Percentiles rank a stretch among this genome's conserved stretches.
These are phyloP conservation scores for Monosporascus sp. DNA, from an alignment of 2,329 filamentous ascomycete species.

Conservation along the genomic window DNA sequence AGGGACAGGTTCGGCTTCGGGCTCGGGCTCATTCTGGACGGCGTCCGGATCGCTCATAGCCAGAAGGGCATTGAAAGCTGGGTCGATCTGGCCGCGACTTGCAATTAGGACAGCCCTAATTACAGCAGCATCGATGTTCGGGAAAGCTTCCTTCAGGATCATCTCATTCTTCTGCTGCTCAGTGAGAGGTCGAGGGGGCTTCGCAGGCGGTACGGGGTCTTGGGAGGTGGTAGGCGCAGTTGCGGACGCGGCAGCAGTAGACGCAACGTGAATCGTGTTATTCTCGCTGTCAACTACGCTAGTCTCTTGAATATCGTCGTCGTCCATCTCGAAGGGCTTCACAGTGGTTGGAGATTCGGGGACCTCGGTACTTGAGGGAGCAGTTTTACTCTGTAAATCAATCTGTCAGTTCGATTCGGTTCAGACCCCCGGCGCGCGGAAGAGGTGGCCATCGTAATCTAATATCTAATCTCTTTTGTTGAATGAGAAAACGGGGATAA, in stretches of 20 bases:
- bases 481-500: too few relatives aligned
- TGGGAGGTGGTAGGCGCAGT: constrained; percentile 30
- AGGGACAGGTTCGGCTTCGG: constrained; percentile 52
- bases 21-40: constrained; percentile 44
- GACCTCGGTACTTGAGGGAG: constrained; percentile 29
- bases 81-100: constrained; percentile 82
- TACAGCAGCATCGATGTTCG: constrained; percentile 70
- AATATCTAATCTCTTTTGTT: too few relatives aligned
- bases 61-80: constrained; percentile 90
- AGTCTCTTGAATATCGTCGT: constrained; percentile 63
- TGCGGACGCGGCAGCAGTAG: constrained; percentile 25
- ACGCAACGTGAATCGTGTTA: constrained; percentile 14
- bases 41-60: constrained; percentile 84
- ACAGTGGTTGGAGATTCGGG: constrained; percentile 64
- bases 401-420: constrained; percentile 1
- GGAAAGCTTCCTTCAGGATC: constrained; percentile 92
- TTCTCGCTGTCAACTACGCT: constrained; percentile 42
- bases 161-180: constrained; percentile 80
- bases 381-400: constrained; percentile 36
- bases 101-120: constrained; percentile 84
- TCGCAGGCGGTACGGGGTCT: constrained; percentile 56
- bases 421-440: too few relatives aligned
- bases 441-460: too few relatives aligned
- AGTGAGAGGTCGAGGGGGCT: constrained; percentile 78
- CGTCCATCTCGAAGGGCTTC: constrained; percentile 61